Conservation (phyloP, 106 monocot genomes). For the Cymbidium sinense region DNA sequence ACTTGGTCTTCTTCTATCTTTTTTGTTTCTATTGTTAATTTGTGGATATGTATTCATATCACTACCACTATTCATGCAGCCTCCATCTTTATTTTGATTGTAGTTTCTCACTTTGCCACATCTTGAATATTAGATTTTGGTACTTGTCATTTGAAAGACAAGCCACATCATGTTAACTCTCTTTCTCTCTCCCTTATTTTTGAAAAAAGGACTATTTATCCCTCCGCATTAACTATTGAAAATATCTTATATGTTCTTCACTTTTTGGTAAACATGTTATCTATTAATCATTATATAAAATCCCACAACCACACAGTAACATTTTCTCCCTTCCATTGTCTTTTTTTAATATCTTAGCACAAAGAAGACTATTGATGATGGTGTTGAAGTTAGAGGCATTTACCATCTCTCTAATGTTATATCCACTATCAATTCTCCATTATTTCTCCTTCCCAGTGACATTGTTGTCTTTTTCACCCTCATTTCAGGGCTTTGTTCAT, state of each 20-base stretch:
- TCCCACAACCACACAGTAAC: background rate
- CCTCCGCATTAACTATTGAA: background rate
- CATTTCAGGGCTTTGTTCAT: background rate
- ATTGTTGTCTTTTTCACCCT: background rate
- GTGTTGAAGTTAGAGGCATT: background rate
- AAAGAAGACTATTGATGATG: background rate
- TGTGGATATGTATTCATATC: too few species aligned
- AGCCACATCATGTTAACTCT: background rate
- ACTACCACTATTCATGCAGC: too few species aligned
- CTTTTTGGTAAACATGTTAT: background rate
- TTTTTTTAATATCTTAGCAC: background rate
- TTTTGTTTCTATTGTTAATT: too few species aligned
- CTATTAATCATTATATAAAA: background rate
- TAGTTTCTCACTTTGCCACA: background rate
- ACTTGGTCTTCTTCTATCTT: too few species aligned
- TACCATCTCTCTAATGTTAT: background rate
- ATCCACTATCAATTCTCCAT: background rate
- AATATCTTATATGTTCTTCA: background rate
- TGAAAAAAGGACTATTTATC: background rate
- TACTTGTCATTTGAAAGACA: background rate
- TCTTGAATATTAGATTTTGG: background rate
- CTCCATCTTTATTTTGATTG: background rate
- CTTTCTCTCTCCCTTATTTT: background rate
- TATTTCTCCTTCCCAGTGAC: background rate
- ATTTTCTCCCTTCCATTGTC: background rate